A percentile compares a stretch with the other conserved stretches of the same genome.
These are phyloP conservation scores for Davidsoniella neocaledoniae DNA, from an alignment of 2,329 filamentous ascomycete genomes.

Conservation along the genomic window DNA sequence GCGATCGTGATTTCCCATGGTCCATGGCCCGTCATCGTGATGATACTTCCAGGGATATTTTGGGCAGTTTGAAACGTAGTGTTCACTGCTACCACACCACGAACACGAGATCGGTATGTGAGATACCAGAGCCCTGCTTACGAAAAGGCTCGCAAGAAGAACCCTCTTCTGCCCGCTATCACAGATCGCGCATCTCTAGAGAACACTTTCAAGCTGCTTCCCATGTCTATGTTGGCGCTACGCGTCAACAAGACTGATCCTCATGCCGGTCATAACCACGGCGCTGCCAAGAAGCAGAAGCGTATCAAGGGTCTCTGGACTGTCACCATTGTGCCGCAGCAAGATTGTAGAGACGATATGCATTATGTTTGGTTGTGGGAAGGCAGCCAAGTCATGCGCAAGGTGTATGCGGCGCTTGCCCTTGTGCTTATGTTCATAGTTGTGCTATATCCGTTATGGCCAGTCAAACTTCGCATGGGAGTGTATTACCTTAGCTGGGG, in stretches of 20 bases:
- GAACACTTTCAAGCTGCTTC: conserved; percentile 87
- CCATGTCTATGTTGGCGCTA: conserved; percentile 82
- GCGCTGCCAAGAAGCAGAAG: conserved; percentile 59
- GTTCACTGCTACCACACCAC: neutral
- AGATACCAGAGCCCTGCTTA: conserved; percentile 59
- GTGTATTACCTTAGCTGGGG: conserved; percentile 97
- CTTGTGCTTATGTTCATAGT: conserved; percentile 71
- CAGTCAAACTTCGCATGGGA: conserved; percentile 71
- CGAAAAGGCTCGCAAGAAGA: conserved; percentile 76
- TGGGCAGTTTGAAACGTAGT: neutral
- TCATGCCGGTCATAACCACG: conserved; percentile 48
- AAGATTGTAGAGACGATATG: conserved; percentile 71
- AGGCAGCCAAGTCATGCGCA: conserved; percentile 82
- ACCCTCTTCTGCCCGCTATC: conserved; percentile 73
- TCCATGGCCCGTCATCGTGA: neutral
- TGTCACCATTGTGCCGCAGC: conserved; percentile 88
- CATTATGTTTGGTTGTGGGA: conserved; percentile 98
- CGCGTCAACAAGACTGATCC: conserved; percentile 64
- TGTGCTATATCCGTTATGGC: conserved; percentile 94
- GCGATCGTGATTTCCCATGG: neutral
- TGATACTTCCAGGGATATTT: neutral
- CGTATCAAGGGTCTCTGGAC: conserved; percentile 92
- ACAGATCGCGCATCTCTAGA: conserved; percentile 78
- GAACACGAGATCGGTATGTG: neutral
- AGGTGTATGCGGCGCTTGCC: conserved; percentile 74